Evolutionary conservation across 1,284 basidiomycete species (phyloP).

Genomic region (Coniophora puteana): DNA sequence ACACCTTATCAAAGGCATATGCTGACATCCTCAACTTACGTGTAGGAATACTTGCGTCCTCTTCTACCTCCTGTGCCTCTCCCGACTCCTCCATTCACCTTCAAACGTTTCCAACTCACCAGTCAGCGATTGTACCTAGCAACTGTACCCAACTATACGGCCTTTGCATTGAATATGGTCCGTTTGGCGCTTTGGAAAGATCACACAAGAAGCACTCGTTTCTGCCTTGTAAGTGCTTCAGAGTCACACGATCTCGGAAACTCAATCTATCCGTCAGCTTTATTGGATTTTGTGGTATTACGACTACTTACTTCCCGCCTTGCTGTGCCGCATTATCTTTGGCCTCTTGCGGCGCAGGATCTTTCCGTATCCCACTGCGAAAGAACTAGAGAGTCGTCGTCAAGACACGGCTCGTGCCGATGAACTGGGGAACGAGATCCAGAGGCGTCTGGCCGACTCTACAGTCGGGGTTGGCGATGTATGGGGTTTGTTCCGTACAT

Average conservation of each 20-base stretch:
- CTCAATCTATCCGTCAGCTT: conserved; percentile 31
- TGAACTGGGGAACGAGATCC: conserved; percentile 48
- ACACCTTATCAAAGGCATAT: background rate
- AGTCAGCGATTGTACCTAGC: conserved; percentile 53
- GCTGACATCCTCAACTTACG: conserved; percentile 7
- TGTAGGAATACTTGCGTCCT: conserved; percentile 42
- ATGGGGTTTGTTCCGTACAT: conserved; percentile 46
- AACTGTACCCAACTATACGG: conserved; percentile 45
- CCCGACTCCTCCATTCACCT: conserved; percentile 43
- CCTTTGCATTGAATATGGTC: conserved; percentile 36
- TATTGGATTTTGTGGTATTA: conserved; percentile 66
- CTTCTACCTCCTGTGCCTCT: conserved; percentile 38
- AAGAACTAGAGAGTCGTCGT: conserved; percentile 49
- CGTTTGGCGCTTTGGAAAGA: conserved; percentile 56
- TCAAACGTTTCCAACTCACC: conserved; percentile 50
- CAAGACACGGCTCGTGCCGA: conserved; percentile 44
- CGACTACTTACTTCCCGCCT: conserved; percentile 49
- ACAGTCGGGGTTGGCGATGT: conserved; percentile 49
- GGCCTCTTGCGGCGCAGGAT: conserved; percentile 46
- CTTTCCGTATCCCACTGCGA: conserved; percentile 50
- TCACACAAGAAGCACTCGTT: conserved; percentile 37
- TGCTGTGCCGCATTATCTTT: conserved; percentile 45
- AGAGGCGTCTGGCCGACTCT: conserved; percentile 40
- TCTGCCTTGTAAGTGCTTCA: conserved; percentile 45
- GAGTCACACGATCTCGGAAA: background rate